phyloP scores from a whole-genome alignment of 139 green algal genomes.

The Mesostigma viride region DNA sequence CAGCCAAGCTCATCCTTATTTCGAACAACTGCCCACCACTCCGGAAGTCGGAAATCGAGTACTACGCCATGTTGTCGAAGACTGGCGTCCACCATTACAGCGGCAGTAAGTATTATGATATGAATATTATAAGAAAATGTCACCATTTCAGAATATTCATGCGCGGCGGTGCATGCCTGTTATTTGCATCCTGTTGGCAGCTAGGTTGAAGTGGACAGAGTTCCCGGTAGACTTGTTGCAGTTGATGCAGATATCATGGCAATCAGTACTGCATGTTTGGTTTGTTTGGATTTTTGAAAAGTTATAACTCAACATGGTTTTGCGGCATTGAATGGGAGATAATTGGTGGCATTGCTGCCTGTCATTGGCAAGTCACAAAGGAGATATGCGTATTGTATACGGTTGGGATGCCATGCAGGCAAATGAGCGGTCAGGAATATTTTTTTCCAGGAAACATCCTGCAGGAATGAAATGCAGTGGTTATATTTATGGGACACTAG shows the following conservation, averaged over 20 bases:
- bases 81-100: conserved; percentile 95
- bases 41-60: conserved; percentile 96
- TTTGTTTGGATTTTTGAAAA: too few species aligned
- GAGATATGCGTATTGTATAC: too few species aligned
- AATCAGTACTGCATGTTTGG: too few species aligned
- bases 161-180: not conserved
- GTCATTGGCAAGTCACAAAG: too few species aligned
- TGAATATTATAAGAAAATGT: not conserved
- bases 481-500: too few species aligned
- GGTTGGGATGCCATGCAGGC: too few species aligned
- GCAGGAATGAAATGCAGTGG: too few species aligned
- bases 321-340: too few species aligned
- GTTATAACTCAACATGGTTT: too few species aligned
- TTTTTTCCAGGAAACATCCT: too few species aligned
- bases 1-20: conserved; percentile 94
- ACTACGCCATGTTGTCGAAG: conserved; percentile 99
- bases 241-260: not conserved
- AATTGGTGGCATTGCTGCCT: too few species aligned
- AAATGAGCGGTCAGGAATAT: too few species aligned
- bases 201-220: not conserved
- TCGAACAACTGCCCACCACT: conserved; percentile 91
- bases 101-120: conserved; percentile 58
- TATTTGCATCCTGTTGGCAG: not conserved
- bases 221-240: not conserved
- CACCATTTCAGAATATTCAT: not conserved